Base-by-base conservation (phyloP, 495 filamentous ascomycete genomes). In the Penicillium maclennaniae region DNA sequence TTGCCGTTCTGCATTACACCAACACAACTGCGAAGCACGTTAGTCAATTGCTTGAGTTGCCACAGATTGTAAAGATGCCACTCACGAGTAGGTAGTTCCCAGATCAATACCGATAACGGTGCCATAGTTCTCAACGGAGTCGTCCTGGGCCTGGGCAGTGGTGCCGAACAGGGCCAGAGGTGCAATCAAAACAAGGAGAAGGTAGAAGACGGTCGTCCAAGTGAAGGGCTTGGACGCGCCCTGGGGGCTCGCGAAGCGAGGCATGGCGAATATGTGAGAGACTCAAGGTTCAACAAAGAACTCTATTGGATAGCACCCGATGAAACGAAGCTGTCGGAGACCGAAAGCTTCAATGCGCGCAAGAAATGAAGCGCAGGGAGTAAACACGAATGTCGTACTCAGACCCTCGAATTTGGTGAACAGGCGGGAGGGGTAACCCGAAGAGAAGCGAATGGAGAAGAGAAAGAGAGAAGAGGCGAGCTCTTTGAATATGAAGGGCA, bases 1-100 rank as follows among this genome's bases (percentile, higher is more conserved):
- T 96, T 96, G 69, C 93, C 93, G 71, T 89, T 88, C 69, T 95
- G 91, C 95, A 97, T 97, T 65, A 98, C 88, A 87, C 92, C 93
- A 60, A 97, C 93, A 76, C 93, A 98, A 59, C 68, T 76, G 54
- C 9, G 39, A 20, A 21, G 12, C 10, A 44, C 41, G 59, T 66
- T 60, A 68, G 65, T 49, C 17, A 39, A 16, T 21, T 31, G 21
- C 36, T 42, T 20, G 23, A 44, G 28, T 43, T 23, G 46, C 10
- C 16, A n/a, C 10, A n/a, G 0, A 10, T 19, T 4, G 0, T 27
- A 4, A 6, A 2, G 9, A 19, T 17, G 16, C 15, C 20, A 67
- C 77, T 41, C 74, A 81, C 76, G 91, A 96, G 82, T 98, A 98
- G 45, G 93, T 98, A 44, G 93, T 98, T 73, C 93, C 93, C 69